These are phyloP conservation scores for Gamarada debralockiae DNA, from an alignment of 495 filamentous ascomycete genomes.

Conservation along the genomic window DNA sequence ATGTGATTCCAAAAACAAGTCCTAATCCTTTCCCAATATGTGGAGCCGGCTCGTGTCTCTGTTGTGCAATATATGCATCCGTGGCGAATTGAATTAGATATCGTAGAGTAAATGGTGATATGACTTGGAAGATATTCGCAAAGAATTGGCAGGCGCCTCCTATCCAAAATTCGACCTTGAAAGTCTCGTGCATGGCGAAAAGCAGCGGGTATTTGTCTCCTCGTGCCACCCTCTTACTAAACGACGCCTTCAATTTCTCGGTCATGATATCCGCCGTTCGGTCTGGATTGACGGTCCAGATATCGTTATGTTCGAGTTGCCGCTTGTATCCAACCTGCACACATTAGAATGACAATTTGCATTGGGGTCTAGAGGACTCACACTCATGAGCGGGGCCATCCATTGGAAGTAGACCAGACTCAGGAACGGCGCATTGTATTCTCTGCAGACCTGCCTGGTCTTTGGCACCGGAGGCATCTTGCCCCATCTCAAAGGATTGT, in stretches of 20 bases:
- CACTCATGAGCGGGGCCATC: conserved; percentile 65
- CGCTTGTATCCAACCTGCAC: conserved; percentile 73
- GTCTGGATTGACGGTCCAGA: conserved; percentile 82
- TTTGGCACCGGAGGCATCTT: conserved; percentile 55
- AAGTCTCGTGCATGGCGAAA: conserved; percentile 83
- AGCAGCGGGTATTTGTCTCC: conserved; percentile 73
- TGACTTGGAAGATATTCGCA: conserved; percentile 64
- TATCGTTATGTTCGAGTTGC: conserved; percentile 75
- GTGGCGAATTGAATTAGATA: conserved; percentile 78
- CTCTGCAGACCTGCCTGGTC: conserved; percentile 46
- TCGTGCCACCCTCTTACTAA: conserved; percentile 58
- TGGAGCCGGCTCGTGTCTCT: conserved; percentile 44
- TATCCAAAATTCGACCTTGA: conserved; percentile 78
- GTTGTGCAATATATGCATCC: conserved; percentile 63
- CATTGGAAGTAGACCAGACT: conserved; percentile 61
- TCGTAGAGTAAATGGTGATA: conserved; percentile 69
- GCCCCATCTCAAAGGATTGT: conserved; percentile 62
- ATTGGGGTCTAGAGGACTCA: conserved; percentile 29
- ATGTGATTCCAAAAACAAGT: conserved; percentile 68
- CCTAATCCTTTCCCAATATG: conserved; percentile 65
- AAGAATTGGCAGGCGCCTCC: conserved; percentile 74
- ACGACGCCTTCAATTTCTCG: conserved; percentile 57
- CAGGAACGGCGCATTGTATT: conserved; percentile 57
- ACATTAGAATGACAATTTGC: conserved; percentile 3
- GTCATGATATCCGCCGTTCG: conserved; percentile 67